phyloP scores from a whole-genome alignment of 495 filamentous ascomycete species.

The Aspergillus sparsus region DNA sequence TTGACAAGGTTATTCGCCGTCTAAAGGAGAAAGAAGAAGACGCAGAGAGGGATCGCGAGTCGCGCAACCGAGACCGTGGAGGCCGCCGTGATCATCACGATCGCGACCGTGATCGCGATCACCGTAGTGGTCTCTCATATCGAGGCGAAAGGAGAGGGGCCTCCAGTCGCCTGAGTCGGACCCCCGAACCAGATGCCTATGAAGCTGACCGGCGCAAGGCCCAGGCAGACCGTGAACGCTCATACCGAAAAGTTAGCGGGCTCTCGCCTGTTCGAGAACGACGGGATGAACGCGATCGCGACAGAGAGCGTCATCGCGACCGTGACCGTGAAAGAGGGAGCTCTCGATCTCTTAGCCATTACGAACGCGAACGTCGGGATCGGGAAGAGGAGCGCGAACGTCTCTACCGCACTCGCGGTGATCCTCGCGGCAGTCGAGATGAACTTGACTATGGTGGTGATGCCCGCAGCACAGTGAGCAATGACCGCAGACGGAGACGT shows the following conservation, averaged over 20 bases:
- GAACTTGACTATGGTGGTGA: conserved; percentile 90
- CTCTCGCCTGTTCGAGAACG: conserved; percentile 53
- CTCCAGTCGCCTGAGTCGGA: conserved; percentile 64
- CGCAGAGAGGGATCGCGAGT: conserved; percentile 67
- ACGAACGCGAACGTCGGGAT: conserved; percentile 72
- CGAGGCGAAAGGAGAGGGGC: conserved; percentile 58
- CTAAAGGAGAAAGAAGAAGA: conserved; percentile 91
- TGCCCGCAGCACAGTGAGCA: conserved; percentile 58
- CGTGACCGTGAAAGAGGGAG: conserved; percentile 55
- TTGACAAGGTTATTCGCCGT: conserved; percentile 90
- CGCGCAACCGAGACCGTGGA: conserved; percentile 53
- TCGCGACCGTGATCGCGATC: conserved; percentile 57
- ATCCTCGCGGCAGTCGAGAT: conserved; percentile 70
- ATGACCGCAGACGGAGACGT: conserved; percentile 58
- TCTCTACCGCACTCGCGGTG: conserved; percentile 77
- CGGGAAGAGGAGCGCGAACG: conserved; percentile 85
- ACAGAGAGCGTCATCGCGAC: conserved; percentile 51
- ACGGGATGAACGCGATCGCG: conserved; percentile 61
- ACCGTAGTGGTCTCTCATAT: conserved; percentile 48
- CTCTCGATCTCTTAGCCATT: conserved; percentile 49
- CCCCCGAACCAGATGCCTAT: conserved; percentile 83
- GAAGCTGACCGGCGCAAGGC: conserved; percentile 86
- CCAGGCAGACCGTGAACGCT: conserved; percentile 81
- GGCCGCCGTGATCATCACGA: conserved; percentile 46
- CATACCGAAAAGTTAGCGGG: conserved; percentile 76